Evolutionary conservation across 805 yeast genomes (phyloP), one percentile per base, ranked within the genome.

Genomic region (Metschnikowia bowlesiae): DNA sequence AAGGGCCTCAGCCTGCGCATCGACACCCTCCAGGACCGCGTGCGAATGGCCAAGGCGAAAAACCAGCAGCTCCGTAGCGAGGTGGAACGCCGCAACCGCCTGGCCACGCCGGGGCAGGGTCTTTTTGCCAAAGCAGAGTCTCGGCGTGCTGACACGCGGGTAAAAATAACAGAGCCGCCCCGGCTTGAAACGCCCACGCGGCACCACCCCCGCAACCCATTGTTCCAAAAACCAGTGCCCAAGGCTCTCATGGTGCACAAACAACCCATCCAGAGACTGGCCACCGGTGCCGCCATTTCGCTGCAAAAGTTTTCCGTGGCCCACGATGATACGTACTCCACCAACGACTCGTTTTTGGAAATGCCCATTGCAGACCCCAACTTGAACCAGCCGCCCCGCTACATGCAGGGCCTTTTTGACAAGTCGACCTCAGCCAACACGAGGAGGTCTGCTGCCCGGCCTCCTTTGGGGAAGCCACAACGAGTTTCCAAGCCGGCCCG

Each of bases 361-460:
- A 59, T 62, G 34, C 71, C 50, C 31, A 46, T 41, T 29, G 44
- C 39, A 10, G 62, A 64, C 3, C 78, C 78, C n/a, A 70, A 73
- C 50, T 63, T 73, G 37, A 64, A 73, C 60, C 78, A 73, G 55
- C 70, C 74, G 1, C 76, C 77, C 9, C 60, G 78, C 45, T 73
- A 72, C 59, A 62, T 72, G 70, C 58, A 65, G 16, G 76, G 74
- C 3, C 63, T 72, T 26, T 68, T 69, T 51, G 71, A 66, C 35
- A 57, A 50, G 33, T 40, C 59, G 2, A 50, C 44, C 8, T 32
- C 53, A 5, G 41, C 51, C 22, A 57, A 55, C 30, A 31, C 38
- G 13, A 51, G 50, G 29, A 46, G 38, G 28, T 9, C 33, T 3
- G 18, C 34, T 8, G 11, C 22, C 3, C 30, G 40, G 4, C 29